Conservation (phyloP, 805 yeast genomes). For the Wickerhamomyces rabaulensis region DNA sequence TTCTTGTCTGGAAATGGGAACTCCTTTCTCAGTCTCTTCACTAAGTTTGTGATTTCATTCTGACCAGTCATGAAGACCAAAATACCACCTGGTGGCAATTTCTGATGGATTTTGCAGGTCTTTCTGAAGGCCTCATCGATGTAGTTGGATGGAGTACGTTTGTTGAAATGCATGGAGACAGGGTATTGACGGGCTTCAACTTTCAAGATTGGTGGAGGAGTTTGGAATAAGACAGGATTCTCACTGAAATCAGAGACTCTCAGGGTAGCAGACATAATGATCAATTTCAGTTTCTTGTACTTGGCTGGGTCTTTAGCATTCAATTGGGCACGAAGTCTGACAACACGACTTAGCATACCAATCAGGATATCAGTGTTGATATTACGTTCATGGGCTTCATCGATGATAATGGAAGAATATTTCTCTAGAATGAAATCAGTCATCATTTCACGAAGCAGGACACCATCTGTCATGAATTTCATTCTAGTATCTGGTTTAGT, state of each 20-base stretch:
- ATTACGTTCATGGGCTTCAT: slow-evolving; percentile 97
- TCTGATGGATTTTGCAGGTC: slow-evolving; percentile 78
- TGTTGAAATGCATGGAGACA: slow-evolving; percentile 85
- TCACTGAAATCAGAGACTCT: slow-evolving; percentile 92
- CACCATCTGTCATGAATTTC: slow-evolving; percentile 95
- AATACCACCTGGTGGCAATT: slow-evolving; percentile 91
- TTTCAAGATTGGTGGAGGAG: slow-evolving; percentile 81
- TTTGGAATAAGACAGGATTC: slow-evolving; percentile 58
- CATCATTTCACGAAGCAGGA: slow-evolving; percentile 88
- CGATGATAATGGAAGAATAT: slow-evolving; percentile 84
- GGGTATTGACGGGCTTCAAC: slow-evolving; percentile 94
- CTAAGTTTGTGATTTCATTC: slow-evolving; percentile 78
- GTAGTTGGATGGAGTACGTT: slow-evolving; percentile 72
- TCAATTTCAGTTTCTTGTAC: slow-evolving; percentile 64
- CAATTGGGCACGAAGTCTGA: slow-evolving; percentile 60
- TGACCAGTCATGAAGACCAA: slow-evolving; percentile 92
- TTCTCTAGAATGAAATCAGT: slow-evolving; percentile 72
- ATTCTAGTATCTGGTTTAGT: slow-evolving; percentile 60
- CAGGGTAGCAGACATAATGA: slow-evolving; percentile 96
- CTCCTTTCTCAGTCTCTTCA: slow-evolving; percentile 59
- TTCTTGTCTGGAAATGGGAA: slow-evolving; percentile 48
- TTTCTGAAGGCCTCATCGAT: slow-evolving; percentile 83
- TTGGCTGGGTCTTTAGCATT: slow-evolving; percentile 40
- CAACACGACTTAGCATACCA: slow-evolving; percentile 88
- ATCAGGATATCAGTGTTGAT: slow-evolving; percentile 93